phyloP scores from a whole-genome alignment of 129 eudicot genomes.

The Sambucus nigra region DNA sequence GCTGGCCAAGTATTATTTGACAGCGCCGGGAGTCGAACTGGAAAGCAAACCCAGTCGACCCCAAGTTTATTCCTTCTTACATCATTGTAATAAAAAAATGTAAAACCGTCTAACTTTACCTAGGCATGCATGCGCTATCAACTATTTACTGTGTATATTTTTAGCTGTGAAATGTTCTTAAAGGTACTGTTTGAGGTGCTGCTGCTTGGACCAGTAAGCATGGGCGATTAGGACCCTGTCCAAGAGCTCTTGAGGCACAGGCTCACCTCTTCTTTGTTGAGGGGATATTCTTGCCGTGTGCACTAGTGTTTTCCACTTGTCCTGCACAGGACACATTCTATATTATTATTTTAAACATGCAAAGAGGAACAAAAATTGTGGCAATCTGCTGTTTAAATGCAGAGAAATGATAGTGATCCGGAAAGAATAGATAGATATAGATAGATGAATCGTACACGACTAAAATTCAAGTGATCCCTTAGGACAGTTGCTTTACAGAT shows the following conservation, averaged over 20 bases:
- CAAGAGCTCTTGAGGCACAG: slow-evolving; percentile 95
- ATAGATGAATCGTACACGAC: background rate
- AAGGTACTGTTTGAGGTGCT: slow-evolving; percentile 56
- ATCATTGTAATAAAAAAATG: slow-evolving; percentile 4
- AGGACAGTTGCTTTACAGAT: background rate
- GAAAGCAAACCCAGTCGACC: too few species aligned
- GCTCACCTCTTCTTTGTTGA: slow-evolving; percentile 97
- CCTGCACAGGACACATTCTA: slow-evolving; percentile 46
- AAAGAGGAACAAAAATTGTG: background rate
- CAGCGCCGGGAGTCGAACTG: too few species aligned
- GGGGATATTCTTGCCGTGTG: slow-evolving; percentile 95
- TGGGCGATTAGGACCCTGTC: slow-evolving; percentile 86
- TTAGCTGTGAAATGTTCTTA: too few species aligned
- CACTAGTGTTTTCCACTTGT: slow-evolving; percentile 98
- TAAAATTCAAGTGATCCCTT: slow-evolving; percentile 2
- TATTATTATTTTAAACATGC: too few species aligned
- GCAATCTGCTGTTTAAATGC: background rate
- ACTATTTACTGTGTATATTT: too few species aligned
- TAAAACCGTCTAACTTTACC: slow-evolving; percentile 1
- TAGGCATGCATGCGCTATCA: too few species aligned
- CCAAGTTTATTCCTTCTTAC: slow-evolving; percentile 6
- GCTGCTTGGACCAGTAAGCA: slow-evolving; percentile 88
- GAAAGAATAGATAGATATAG: background rate
- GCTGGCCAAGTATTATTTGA: too few species aligned
- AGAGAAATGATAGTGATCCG: background rate